Percentiles rank a stretch among this genome's conserved stretches.
Conservation (phyloP, 1,284 basidiomycete species). For the Melampsora larici-populina region DNA sequence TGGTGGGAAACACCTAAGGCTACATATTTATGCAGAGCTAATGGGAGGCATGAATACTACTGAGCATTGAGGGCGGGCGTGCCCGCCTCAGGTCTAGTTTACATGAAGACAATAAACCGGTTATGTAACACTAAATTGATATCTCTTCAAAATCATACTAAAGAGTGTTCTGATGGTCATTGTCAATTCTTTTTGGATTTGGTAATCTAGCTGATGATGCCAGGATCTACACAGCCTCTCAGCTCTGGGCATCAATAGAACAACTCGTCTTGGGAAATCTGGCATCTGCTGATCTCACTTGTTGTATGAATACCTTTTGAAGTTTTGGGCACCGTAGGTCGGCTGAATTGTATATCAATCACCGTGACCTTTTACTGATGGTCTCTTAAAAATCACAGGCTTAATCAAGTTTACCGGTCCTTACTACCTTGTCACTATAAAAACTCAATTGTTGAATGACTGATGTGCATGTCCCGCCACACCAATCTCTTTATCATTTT, state of each 20-base stretch:
- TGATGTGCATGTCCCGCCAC: no score
- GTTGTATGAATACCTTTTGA: constrained; percentile 44
- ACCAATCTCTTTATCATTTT: no score
- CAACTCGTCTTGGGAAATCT: constrained; percentile 82
- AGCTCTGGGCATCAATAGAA: constrained; percentile 83
- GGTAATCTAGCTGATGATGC: constrained; percentile 64
- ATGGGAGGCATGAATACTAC: no score
- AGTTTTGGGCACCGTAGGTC: constrained; percentile 15
- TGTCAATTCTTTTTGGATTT: no score
- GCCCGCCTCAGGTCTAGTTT: no score
- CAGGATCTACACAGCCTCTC: constrained; percentile 76
- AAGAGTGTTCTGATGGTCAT: not conserved
- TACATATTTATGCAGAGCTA: no score
- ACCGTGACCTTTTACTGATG: constrained; percentile 46
- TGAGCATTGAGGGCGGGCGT: no score
- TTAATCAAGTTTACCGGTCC: constrained; percentile 52
- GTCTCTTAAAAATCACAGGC: constrained; percentile 66
- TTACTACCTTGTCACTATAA: constrained; percentile 57
- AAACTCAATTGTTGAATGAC: constrained; percentile 82
- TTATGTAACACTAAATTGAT: constrained; percentile 30
- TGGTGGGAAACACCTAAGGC: no score
- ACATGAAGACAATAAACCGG: constrained; percentile 38
- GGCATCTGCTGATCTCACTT: constrained; percentile 68
- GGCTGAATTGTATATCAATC: no score
- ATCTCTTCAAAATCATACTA: constrained; percentile 46